Evolutionary conservation across 2,329 filamentous ascomycete species (phyloP).

Genomic region (Neofusicoccum kwambonambiense): DNA sequence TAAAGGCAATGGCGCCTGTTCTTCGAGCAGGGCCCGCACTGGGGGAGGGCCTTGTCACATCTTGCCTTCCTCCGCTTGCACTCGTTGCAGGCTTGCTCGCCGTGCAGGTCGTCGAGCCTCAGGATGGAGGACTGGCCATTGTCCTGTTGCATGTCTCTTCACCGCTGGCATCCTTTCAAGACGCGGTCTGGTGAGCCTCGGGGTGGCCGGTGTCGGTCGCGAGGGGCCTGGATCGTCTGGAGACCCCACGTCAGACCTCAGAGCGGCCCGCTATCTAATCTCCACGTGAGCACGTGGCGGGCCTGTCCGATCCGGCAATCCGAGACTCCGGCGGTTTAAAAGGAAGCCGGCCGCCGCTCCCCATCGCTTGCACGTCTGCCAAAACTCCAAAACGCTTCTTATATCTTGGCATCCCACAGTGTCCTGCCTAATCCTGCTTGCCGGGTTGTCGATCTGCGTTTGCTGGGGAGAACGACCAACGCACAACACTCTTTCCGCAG

Average conservation of each 20-base stretch:
- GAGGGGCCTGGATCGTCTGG: not conserved
- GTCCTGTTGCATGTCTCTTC: constrained; percentile 7
- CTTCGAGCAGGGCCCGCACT: constrained; percentile 35
- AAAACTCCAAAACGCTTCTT: not conserved
- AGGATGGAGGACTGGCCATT: constrained; percentile 11
- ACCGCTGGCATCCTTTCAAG: not conserved
- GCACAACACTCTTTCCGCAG: too few relatives aligned
- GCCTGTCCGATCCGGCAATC: not conserved
- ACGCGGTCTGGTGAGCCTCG: not conserved
- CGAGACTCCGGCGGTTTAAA: not conserved
- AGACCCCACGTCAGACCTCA: constrained; percentile 1
- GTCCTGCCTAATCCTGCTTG: not conserved
- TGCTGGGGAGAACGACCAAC: too few relatives aligned
- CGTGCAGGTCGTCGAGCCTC: not conserved
- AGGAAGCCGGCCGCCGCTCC: not conserved
- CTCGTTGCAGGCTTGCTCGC: constrained; percentile 9
- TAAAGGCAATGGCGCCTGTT: constrained; percentile 50
- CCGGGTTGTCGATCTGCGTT: too few relatives aligned
- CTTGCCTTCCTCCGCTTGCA: constrained; percentile 10
- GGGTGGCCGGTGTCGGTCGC: not conserved
- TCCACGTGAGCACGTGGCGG: not conserved
- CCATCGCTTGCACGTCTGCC: not conserved
- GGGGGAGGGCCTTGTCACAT: constrained; percentile 4
- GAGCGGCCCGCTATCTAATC: not conserved
- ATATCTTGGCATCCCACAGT: not conserved